Evolutionary conservation across 2,329 filamentous ascomycete species (phyloP).

Genomic region (Cryphonectria japonica): DNA sequence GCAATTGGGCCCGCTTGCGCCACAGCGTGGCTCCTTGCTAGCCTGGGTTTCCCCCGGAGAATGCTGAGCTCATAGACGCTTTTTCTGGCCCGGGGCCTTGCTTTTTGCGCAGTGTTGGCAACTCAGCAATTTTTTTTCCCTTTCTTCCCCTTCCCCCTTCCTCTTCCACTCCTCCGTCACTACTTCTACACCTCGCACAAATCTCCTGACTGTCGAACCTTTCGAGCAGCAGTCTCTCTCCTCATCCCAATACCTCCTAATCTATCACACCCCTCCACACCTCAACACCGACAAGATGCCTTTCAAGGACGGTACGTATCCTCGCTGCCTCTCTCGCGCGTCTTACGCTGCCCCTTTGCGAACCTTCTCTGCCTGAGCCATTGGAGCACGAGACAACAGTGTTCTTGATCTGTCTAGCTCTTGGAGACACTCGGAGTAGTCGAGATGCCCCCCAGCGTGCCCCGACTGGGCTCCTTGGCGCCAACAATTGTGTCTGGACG

Average conservation of each 20-base stretch:
- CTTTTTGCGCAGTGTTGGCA: conserved; percentile 21
- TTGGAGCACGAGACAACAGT: conserved; percentile 29
- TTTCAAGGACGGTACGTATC: conserved; percentile 44
- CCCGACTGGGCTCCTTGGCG: conserved; percentile 30
- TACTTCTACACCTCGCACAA: background rate
- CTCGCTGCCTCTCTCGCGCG: background rate
- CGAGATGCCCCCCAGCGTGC: conserved; percentile 24
- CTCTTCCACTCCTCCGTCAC: conserved; percentile 10
- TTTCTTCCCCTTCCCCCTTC: conserved; percentile 1
- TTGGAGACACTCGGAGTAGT: background rate
- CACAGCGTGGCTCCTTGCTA: conserved; percentile 24
- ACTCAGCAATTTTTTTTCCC: conserved; percentile 15
- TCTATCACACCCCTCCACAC: conserved; percentile 20
- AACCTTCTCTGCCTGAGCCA: conserved; percentile 29
- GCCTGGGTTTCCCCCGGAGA: conserved; percentile 6
- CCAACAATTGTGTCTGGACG: background rate
- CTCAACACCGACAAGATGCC: conserved; percentile 40
- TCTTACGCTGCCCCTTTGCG: conserved; percentile 2
- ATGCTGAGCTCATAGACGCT: conserved; percentile 28
- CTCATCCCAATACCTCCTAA: background rate
- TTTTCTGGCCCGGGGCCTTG: conserved; percentile 23
- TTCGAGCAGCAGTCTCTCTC: conserved; percentile 22
- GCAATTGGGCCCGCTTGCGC: conserved; percentile 10
- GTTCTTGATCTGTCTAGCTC: background rate
- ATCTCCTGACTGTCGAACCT: background rate